These are phyloP conservation scores for Euphorbia pulcherrima DNA, from an alignment of 345 rosid genomes.

Conservation along the genomic window DNA sequence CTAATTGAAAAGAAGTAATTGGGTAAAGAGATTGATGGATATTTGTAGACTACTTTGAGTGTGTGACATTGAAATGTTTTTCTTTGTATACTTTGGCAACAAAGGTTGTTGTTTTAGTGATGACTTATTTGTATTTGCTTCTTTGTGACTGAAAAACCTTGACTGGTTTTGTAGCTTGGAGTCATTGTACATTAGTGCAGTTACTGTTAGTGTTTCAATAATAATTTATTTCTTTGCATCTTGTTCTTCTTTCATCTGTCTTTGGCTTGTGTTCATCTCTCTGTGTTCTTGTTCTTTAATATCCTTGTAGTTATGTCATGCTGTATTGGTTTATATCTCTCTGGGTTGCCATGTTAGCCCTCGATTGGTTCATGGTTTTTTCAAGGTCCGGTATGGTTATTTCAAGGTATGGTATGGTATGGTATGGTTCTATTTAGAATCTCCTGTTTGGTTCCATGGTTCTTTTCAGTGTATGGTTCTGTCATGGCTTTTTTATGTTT, in stretches of 20 bases:
- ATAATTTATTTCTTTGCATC: constrained; percentile 29
- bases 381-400: too few relatives aligned
- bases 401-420: too few relatives aligned
- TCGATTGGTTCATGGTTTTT: too few relatives aligned
- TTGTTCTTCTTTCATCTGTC: background rate
- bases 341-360: background rate
- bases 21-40: constrained; percentile 33
- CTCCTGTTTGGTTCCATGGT: too few relatives aligned
- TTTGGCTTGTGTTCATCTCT: background rate
- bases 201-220: constrained; percentile 58
- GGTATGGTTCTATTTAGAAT: too few relatives aligned
- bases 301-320: background rate
- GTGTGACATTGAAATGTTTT: constrained; percentile 45
- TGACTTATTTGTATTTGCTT: constrained; percentile 36
- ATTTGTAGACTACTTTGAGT: constrained; percentile 62
- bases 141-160: constrained; percentile 45
- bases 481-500: too few relatives aligned
- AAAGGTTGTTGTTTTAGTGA: constrained; percentile 55
- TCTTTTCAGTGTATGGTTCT: too few relatives aligned
- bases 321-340: background rate
- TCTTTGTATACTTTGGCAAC: constrained; percentile 63
- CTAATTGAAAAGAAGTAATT: constrained; percentile 44
- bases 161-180: constrained; percentile 55
- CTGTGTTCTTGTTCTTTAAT: background rate
- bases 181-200: constrained; percentile 69